Percentiles rank a stretch among this genome's conserved stretches.
Evolutionary conservation across 2,329 filamentous ascomycete species (phyloP).

Genomic region (Monosporascus sp.): DNA sequence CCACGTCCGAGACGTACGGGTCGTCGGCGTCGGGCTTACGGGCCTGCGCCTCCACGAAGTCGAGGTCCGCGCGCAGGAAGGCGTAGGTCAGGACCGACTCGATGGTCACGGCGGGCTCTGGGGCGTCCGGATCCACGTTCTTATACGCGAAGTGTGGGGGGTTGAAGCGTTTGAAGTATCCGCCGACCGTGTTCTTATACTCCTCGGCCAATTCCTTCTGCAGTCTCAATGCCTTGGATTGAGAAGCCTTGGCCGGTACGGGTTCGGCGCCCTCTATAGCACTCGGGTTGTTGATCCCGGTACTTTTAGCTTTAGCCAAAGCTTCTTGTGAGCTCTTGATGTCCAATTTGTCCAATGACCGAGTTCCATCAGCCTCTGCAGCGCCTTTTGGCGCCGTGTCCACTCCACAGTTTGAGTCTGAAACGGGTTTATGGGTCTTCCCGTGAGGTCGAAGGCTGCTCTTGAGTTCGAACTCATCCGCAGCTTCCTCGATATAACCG

Average conservation of each 20-base stretch:
- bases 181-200: conserved; percentile 82
- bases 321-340: conserved; percentile 46
- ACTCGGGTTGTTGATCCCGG: conserved; percentile 30
- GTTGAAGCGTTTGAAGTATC: conserved; percentile 88
- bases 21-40: conserved; percentile 72
- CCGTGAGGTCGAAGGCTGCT: conserved; percentile 60
- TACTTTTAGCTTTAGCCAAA: conserved; percentile 31
- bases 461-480: conserved; percentile 67
- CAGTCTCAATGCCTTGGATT: conserved; percentile 58
- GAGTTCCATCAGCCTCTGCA: conserved; percentile 25
- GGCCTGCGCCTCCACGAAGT: conserved; percentile 88
- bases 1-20: conserved; percentile 63
- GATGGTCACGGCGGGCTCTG: conserved; percentile 49
- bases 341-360: conserved; percentile 37
- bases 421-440: conserved; percentile 12
- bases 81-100: conserved; percentile 84
- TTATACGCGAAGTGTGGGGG: conserved; percentile 64
- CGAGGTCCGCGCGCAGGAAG: conserved; percentile 88
- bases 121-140: conserved; percentile 27
- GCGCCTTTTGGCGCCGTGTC: conserved; percentile 12
- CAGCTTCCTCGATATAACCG: conserved; percentile 80
- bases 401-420: conserved; percentile 3
- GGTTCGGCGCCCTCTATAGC: conserved; percentile 35
- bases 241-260: conserved; percentile 45
- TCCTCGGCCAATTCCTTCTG: conserved; percentile 66